Base-by-base conservation (phyloP, 2,329 filamentous ascomycete genomes). In the Fusarium subtropicale region DNA sequence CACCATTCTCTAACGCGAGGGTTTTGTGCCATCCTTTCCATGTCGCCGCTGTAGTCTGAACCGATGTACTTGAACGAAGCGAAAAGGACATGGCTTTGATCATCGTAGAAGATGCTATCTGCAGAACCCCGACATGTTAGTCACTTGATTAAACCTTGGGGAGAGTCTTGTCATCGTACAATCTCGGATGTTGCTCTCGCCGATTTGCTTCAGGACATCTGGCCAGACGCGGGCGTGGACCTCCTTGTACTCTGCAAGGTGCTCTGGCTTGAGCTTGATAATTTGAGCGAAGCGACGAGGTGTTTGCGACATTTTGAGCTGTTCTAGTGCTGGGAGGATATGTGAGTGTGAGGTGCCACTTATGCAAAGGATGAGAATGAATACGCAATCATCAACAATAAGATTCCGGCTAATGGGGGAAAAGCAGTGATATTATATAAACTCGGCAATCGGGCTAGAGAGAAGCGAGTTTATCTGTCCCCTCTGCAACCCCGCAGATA, bases 61-160 rank as follows among this genome's bases (percentile, higher is more conserved):
- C 92, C 92, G n/a, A 91, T 83, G 74, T 94, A 95, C 77, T 92
- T 94, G 83, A 94, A 93, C 26, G 83, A 88, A 0, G 91, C 90
- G 76, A 94, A 94, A 2, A 95, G 83, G 42, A 90, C 89, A 56
- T 86, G 81, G 0, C 86, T 85, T 7, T 77, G 79, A 15, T 88
- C 83, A 74, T 92, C 90, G 71, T 92, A 87, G 80, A 87, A 93
- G 76, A 94, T 91, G 69, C 88, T 92, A 74, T 94, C 91, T 91
- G 70, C 61, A n/a, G 7, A n/a, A 7, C 7, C 7, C 9, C 8
- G 24, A 22, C 12, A 4, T 20, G n/a, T 69, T 26, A 63, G 61
- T 28, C 24, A 33, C 24, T 33, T 34, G 24, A 28, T 22, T 16
- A 12, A 15, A 36, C 13, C 7, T 24, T 30, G 31, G 10, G n/a